Evolutionary conservation across 495 filamentous ascomycete genomes (phyloP).

Genomic region (Parathielavia appendiculata): DNA sequence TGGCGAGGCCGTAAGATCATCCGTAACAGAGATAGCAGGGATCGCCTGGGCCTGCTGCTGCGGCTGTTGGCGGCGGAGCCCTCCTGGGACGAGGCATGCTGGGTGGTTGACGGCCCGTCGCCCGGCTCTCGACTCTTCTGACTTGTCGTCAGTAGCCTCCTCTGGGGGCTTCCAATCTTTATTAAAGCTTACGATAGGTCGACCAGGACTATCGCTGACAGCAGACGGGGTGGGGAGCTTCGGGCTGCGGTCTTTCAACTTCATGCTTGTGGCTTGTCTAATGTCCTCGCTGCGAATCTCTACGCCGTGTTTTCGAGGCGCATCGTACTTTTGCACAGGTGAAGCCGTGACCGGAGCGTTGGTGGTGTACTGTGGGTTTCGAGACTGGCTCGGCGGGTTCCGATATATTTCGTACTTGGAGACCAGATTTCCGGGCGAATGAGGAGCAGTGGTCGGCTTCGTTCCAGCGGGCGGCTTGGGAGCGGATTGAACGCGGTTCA

Average conservation of each 20-base stretch:
- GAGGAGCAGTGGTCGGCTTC: constrained; percentile 13
- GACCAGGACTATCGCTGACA: constrained; percentile 75
- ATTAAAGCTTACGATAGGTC: constrained; percentile 93
- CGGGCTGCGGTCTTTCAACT: constrained; percentile 72
- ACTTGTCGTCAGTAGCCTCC: constrained; percentile 53
- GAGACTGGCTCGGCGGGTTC: constrained; percentile 70
- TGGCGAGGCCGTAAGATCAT: constrained; percentile 37
- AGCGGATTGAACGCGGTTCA: constrained; percentile 52
- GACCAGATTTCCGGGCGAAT: constrained; percentile 48
- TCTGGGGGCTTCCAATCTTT: constrained; percentile 66
- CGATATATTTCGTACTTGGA: constrained; percentile 68
- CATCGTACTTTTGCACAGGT: constrained; percentile 28
- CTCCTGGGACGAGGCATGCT: constrained; percentile 25
- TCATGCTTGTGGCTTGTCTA: constrained; percentile 84
- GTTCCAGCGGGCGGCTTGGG: constrained; percentile 26
- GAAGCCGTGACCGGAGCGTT: constrained; percentile 48
- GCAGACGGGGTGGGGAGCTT: constrained; percentile 80
- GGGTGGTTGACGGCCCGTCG: constrained; percentile 20
- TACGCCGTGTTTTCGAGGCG: constrained; percentile 61
- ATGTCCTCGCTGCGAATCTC: constrained; percentile 86
- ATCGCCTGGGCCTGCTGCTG: constrained; percentile 31
- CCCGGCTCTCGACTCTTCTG: constrained; percentile 36
- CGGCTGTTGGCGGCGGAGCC: constrained; percentile 24
- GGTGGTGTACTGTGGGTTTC: constrained; percentile 64
- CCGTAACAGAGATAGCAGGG: constrained; percentile 60